Evolutionary conservation across 2,329 filamentous ascomycete genomes (phyloP).

Genomic region (Juglanconis juglandina): DNA sequence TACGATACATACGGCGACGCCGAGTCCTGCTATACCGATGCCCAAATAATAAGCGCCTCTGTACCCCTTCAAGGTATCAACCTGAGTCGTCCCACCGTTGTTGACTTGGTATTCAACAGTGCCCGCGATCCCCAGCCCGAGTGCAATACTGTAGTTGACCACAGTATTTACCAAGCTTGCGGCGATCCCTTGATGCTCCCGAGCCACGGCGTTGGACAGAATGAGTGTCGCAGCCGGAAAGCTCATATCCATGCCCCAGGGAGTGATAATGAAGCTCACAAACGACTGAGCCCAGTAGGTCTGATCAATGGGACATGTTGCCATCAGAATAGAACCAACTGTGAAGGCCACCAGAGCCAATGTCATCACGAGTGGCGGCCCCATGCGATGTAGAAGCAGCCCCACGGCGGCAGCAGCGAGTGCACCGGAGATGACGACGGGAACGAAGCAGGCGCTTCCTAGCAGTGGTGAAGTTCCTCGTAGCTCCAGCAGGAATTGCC

Average conservation of each 20-base stretch:
- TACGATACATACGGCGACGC: slow-evolving; percentile 14
- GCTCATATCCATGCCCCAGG: slow-evolving; percentile 52
- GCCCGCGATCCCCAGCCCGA: slow-evolving; percentile 52
- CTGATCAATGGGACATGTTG: slow-evolving; percentile 38
- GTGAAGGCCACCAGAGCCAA: slow-evolving; percentile 22
- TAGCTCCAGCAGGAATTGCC: slow-evolving; percentile 44
- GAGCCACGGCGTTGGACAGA: slow-evolving; percentile 36
- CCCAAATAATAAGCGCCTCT: slow-evolving; percentile 19
- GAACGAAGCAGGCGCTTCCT: slow-evolving; percentile 27
- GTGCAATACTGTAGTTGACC: slow-evolving; percentile 54
- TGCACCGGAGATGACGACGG: slow-evolving; percentile 24
- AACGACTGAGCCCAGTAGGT: slow-evolving; percentile 54
- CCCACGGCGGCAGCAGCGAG: slow-evolving; percentile 30
- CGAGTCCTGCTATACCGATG: slow-evolving; percentile 19
- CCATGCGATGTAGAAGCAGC: slow-evolving; percentile 29
- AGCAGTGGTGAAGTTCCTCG: slow-evolving; percentile 26
- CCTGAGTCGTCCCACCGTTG: slow-evolving; percentile 18
- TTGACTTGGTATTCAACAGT: slow-evolving; percentile 45
- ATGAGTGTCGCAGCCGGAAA: slow-evolving; percentile 51
- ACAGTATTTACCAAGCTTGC: slow-evolving; percentile 49
- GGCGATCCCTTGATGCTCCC: slow-evolving; percentile 26
- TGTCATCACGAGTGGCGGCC: slow-evolving; percentile 23
- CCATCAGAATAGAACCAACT: slow-evolving; percentile 23
- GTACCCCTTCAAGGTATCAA: slow-evolving; percentile 17
- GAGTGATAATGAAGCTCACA: slow-evolving; percentile 42